Percentiles rank a stretch among this genome's conserved stretches.
These are phyloP conservation scores for Begonia peltatifolia DNA, from an alignment of 306 rosid species.

Conservation along the genomic window DNA sequence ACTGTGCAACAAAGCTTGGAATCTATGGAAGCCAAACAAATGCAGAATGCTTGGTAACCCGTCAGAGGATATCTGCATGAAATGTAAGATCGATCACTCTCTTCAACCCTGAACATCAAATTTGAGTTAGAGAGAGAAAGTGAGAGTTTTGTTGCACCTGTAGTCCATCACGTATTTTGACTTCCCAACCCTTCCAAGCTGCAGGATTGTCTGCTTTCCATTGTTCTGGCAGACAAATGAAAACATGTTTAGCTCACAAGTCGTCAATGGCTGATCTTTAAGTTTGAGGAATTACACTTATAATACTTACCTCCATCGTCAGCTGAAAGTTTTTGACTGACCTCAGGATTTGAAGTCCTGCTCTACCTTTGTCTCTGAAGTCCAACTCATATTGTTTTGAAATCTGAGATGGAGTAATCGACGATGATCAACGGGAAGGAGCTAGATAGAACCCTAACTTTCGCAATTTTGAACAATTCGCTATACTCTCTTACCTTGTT, in stretches of 20 bases:
- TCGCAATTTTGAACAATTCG: too few species aligned
- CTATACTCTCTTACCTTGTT: conserved; percentile 34
- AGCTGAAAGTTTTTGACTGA: conserved; percentile 87
- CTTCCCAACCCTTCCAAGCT: conserved; percentile 74
- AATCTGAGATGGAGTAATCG: conserved; percentile 26
- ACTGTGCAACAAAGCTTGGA: conserved; percentile 73
- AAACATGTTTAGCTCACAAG: neutral
- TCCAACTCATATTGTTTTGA: conserved; percentile 74
- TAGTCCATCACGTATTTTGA: conserved; percentile 82
- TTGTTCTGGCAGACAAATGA: conserved; percentile 32
- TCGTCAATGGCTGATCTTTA: too few species aligned
- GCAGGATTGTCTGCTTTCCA: conserved; percentile 67
- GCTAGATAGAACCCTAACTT: neutral
- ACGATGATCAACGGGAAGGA: neutral
- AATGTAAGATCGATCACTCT: neutral
- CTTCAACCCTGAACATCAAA: neutral
- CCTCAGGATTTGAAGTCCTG: conserved; percentile 51
- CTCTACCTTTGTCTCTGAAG: conserved; percentile 75
- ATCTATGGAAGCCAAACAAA: conserved; percentile 79
- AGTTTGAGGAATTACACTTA: too few species aligned
- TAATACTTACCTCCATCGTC: conserved; percentile 45
- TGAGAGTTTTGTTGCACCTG: conserved; percentile 27
- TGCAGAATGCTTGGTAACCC: conserved; percentile 92
- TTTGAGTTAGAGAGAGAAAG: too few species aligned
- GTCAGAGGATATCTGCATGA: conserved; percentile 79